Conservation (phyloP, 1,139 yeast species). For the Blastobotrys elegans region DNA sequence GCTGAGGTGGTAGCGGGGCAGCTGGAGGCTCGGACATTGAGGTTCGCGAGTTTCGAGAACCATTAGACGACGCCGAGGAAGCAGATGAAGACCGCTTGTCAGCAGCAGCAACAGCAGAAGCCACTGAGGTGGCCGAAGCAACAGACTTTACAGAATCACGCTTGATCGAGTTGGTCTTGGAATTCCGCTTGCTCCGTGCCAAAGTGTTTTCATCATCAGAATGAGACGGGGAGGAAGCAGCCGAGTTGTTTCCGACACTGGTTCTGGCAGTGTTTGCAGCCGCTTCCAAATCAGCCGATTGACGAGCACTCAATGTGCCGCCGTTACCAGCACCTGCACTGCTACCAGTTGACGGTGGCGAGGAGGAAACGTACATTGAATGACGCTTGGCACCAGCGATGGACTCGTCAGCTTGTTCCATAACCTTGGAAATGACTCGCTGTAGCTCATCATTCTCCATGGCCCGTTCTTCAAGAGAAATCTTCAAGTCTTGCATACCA, state of each 20-base stretch:
- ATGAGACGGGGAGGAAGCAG: not conserved
- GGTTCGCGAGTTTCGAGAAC: not conserved
- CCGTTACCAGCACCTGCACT: not conserved
- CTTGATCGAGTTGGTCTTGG: not conserved
- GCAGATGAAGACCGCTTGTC: not conserved
- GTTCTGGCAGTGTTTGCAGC: not conserved
- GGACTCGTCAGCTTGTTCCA: conserved; percentile 34
- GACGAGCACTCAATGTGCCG: conserved; percentile 2
- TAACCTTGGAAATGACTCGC: conserved; percentile 31
- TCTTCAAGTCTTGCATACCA: conserved; percentile 33
- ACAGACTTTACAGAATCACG: not conserved
- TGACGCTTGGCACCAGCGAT: conserved; percentile 32
- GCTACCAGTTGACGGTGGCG: conserved; percentile 13
- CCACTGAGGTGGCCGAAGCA: not conserved
- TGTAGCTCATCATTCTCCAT: conserved; percentile 36
- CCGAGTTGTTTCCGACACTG: not conserved
- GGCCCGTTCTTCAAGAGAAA: conserved; percentile 35
- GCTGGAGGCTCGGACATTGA: conserved; percentile 6
- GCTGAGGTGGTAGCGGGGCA: conserved; percentile 8
- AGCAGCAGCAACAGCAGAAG: not conserved
- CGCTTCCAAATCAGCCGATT: conserved; percentile 4
- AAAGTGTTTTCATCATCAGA: not conserved
- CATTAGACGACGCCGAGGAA: not conserved
- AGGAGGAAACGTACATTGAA: conserved; percentile 22
- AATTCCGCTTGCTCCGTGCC: not conserved